Base-by-base conservation (phyloP, 345 rosid genomes). In the Aquilaria yunnanensis region DNA sequence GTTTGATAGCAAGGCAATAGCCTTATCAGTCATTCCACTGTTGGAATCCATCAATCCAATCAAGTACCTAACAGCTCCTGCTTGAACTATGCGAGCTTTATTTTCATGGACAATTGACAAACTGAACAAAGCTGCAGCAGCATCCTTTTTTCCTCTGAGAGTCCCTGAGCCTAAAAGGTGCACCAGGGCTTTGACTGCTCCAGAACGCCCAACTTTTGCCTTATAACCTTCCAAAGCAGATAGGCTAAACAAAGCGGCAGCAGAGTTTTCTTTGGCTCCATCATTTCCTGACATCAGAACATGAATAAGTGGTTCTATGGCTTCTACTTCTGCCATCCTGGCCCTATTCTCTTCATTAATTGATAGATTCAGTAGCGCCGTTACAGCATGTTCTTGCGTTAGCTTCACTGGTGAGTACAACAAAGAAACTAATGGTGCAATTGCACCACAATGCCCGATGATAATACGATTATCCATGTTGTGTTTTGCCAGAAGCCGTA, bases 101-200 rank as follows among this genome's bases (percentile, higher is more conserved):
- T 94, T 94, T 59, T 86, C 96, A n/a, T 94, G 96, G 68, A 83
- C 80, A 70, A 90, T 90, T 4, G 97, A 90, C 52, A 94, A 83
- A 75, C 83, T 90, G 69, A 88, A 94, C 88, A 94, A 76, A 63
- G 99, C 96, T 61, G 96, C 82, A 0, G 90, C 86, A 8, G 99
- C 96, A 57, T 94, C 99, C 70, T 94, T 94, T 82, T 80, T 90
- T 50, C 99, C 99, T 70, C 97, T 74, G 29, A 81, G 70, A 16
- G 92, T 94, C 67, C 97, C 99, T 2, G 83, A 80, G 54, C 83
- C 78, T 53, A 94, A 85, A 73, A 94, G 97, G 74, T 77, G 76
- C 62, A 82, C 92, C 77, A 94, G 73, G 60, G 88, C 87, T 46
- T 72, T 85, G 75, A 90, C 77, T 10, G 97, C 98, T 14, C 92